Evolutionary conservation across 75 land plant species (phyloP), one percentile per base, ranked within the genome.

Genomic region (Picea glauca): DNA sequence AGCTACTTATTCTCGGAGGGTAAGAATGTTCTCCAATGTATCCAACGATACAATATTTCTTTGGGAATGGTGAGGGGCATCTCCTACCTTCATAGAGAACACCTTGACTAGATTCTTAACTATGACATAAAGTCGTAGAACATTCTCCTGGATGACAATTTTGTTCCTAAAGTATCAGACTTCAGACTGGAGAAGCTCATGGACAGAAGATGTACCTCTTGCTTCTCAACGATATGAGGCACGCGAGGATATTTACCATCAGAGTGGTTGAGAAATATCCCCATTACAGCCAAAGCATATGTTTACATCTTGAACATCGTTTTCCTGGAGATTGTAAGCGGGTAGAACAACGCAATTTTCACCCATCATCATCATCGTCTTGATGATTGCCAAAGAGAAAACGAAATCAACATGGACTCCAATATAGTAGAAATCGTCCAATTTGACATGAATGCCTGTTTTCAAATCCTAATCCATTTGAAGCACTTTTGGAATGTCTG

Each of bases 191-290:
- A 94, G 1, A 90, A 91, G 80, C 77, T 90, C 74, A 64, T 62
- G 17, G 43, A 40, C 5, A 35, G 70, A 33, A 40, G 32, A 32
- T 20, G 46, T 4, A 40, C 70, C 2, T 18, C 32, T 5, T 32
- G 1, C 20, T 66, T 66, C 38, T 66, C 70, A 1, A 66, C 46
- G 35, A 82, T 85, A 17, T 61, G 94, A 30, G 95, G 93, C 50
- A 91, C 91, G 12, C 84, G 84, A 5, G 95, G 93, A 30, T 93
- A 93, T 80, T 70, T 93, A 87, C 93, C 95, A 14, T 91, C 93
- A 1, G 95, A 90, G 61, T 87, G 89, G 89, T 62, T 82, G 3
- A 70, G 70, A 18, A 58, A 26, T 31, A 81, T 78, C 4, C 78
- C 81, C 13, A 87, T 87, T 46, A 87, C 91, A 0, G 66, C 88